phyloP scores from a whole-genome alignment of 805 yeast genomes.

The Cyberlindnera xishuangbannaensis region DNA sequence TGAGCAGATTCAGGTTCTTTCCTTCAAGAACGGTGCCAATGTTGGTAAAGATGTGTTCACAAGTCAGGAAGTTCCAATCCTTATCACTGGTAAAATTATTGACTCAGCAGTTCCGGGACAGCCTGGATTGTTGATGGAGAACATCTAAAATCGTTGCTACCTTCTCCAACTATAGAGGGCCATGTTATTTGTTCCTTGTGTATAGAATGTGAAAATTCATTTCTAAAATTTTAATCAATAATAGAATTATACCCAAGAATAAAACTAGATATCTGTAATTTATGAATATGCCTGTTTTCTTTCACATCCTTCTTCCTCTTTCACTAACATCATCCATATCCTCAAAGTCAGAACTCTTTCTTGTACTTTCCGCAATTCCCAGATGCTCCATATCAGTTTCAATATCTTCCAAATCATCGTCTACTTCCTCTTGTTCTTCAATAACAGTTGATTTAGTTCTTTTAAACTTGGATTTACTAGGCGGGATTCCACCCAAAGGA shows the following conservation, averaged over 20 bases:
- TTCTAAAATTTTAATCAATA: too few species aligned
- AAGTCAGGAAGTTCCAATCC: conserved; percentile 64
- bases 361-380: conserved; percentile 17
- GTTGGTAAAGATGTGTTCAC: conserved; percentile 27
- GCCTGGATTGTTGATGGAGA: conserved; percentile 79
- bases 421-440: conserved; percentile 22
- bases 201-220: too few species aligned
- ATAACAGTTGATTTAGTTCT: conserved; percentile 15
- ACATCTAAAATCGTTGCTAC: conserved; percentile 77
- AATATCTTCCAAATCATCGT: conserved; percentile 14
- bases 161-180: too few species aligned
- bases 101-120: conserved; percentile 89
- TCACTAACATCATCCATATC: conserved; percentile 16
- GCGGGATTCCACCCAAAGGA: conserved; percentile 22
- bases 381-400: conserved; percentile 21
- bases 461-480: conserved; percentile 18
- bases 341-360: conserved; percentile 23
- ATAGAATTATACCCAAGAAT: too few species aligned
- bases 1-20: conserved; percentile 51
- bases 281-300: too few species aligned
- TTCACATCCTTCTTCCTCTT: conserved; percentile 13
- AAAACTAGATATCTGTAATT: too few species aligned
- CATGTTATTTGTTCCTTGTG: too few species aligned
- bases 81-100: conserved; percentile 56
- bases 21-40: conserved; percentile 35